These are phyloP conservation scores for Ceratocystiopsis brevicomis DNA, from an alignment of 2,329 filamentous ascomycete species.

Conservation along the genomic window DNA sequence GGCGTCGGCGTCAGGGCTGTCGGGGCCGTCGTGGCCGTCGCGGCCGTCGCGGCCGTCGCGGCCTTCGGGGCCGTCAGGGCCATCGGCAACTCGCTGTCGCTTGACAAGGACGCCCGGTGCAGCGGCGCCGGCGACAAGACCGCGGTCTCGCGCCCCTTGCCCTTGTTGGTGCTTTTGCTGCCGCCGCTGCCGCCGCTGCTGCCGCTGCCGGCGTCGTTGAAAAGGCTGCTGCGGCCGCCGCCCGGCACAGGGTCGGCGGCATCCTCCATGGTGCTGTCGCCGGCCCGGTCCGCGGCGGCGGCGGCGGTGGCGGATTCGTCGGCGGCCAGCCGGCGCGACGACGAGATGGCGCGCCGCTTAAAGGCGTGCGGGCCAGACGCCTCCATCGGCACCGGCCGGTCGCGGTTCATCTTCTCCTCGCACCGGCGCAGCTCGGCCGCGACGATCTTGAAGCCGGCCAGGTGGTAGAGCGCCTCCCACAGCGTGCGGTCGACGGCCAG, in stretches of 20 bases:
- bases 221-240: too few species aligned
- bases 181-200: too few species aligned
- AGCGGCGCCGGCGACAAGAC: not conserved
- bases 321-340: conserved; percentile 10
- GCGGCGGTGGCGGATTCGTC: conserved; percentile 10
- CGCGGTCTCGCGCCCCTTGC: conserved; percentile 7
- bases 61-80: too few species aligned
- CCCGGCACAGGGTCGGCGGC: conserved; percentile 9
- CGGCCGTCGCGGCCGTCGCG: too few species aligned
- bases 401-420: conserved; percentile 40
- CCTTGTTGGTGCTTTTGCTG: conserved; percentile 5
- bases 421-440: conserved; percentile 43
- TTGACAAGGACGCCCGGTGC: not conserved
- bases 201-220: too few species aligned
- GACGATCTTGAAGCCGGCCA: conserved; percentile 72
- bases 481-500: conserved; percentile 66
- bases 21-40: too few species aligned
- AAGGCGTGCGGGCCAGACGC: conserved; percentile 30
- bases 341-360: conserved; percentile 34
- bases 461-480: conserved; percentile 67
- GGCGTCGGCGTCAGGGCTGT: conserved; percentile 9
- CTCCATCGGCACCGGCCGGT: conserved; percentile 22
- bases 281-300: not conserved
- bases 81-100: conserved; percentile 15
- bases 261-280: conserved; percentile 9